These are phyloP conservation scores for Orbilia oligospora DNA, from an alignment of 2,329 filamentous ascomycete genomes.

Conservation along the genomic window DNA sequence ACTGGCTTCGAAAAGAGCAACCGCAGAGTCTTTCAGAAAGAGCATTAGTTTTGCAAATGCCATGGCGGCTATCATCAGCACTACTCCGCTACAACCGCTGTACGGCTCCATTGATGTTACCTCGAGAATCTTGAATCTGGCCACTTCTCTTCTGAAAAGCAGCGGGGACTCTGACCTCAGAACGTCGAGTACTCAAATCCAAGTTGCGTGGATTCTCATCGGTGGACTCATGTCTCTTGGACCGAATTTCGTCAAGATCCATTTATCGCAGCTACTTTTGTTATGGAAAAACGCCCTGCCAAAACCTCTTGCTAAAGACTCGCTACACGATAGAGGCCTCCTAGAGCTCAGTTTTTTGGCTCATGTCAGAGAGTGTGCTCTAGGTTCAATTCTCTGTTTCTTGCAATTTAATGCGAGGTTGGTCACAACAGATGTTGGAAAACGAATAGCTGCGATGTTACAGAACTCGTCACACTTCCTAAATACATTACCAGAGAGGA, in stretches of 20 bases:
- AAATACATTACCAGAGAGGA: conserved; percentile 83
- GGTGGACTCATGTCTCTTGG: conserved; percentile 96
- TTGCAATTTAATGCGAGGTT: conserved; percentile 92
- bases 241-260: conserved; percentile 98
- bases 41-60: conserved; percentile 94
- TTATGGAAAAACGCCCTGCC: conserved; percentile 98
- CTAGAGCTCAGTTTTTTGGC: conserved; percentile 93
- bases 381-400: conserved; percentile 92
- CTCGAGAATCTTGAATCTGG: conserved; percentile 89
- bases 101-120: conserved; percentile 97
- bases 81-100: conserved; percentile 86
- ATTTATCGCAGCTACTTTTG: conserved; percentile 90
- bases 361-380: conserved; percentile 92
- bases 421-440: conserved; percentile 92
- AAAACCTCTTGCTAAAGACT: conserved; percentile 93
- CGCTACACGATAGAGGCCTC: conserved; percentile 83
- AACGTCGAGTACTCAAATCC: conserved; percentile 92
- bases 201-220: conserved; percentile 97
- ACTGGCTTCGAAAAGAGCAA: conserved; percentile 76
- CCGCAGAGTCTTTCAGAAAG: conserved; percentile 78
- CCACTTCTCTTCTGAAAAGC: conserved; percentile 90
- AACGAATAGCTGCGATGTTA: conserved; percentile 91
- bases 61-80: conserved; percentile 89
- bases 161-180: conserved; percentile 91
- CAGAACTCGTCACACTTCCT: conserved; percentile 93